These are phyloP conservation scores for Monosporozyma aquatica DNA, from an alignment of 805 yeast species.

Conservation along the genomic window DNA sequence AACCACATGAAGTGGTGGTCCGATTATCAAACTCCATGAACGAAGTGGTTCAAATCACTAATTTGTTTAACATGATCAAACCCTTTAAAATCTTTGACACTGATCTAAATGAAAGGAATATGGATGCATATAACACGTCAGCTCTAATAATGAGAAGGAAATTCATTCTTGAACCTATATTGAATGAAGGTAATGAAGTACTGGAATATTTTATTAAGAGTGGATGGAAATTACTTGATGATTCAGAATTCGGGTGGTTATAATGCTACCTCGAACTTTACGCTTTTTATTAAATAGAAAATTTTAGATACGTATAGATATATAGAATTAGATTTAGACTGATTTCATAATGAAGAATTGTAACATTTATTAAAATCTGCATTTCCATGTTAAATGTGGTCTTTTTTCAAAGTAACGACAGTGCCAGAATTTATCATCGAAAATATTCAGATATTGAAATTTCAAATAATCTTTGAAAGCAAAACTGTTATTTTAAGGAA, in stretches of 20 bases:
- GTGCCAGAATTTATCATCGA: too few species aligned
- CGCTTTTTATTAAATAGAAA: too few species aligned
- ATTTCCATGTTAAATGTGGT: too few species aligned
- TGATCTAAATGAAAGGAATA: conserved; percentile 7
- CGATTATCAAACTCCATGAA: conserved; percentile 28
- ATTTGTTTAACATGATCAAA: conserved; percentile 23
- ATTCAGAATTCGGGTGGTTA: conserved; percentile 29
- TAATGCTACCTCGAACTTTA: not conserved
- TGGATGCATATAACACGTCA: conserved; percentile 6
- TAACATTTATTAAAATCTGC: too few species aligned
- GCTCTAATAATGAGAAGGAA: conserved; percentile 9
- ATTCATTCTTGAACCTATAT: conserved; percentile 2
- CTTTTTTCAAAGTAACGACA: too few species aligned
- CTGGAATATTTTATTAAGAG: conserved; percentile 14
- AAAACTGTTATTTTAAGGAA: too few species aligned
- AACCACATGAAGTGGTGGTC: conserved; percentile 25
- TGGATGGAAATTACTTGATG: conserved; percentile 28
- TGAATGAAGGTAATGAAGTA: conserved; percentile 4
- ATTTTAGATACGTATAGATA: too few species aligned
- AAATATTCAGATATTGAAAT: too few species aligned
- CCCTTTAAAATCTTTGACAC: conserved; percentile 25
- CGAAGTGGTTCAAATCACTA: conserved; percentile 27
- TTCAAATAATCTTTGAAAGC: too few species aligned
- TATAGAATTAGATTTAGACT: too few species aligned
- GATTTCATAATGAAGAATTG: too few species aligned